Base-by-base conservation (phyloP, 352 stramenopile genomes). In the Phytophthora kernoviae region DNA sequence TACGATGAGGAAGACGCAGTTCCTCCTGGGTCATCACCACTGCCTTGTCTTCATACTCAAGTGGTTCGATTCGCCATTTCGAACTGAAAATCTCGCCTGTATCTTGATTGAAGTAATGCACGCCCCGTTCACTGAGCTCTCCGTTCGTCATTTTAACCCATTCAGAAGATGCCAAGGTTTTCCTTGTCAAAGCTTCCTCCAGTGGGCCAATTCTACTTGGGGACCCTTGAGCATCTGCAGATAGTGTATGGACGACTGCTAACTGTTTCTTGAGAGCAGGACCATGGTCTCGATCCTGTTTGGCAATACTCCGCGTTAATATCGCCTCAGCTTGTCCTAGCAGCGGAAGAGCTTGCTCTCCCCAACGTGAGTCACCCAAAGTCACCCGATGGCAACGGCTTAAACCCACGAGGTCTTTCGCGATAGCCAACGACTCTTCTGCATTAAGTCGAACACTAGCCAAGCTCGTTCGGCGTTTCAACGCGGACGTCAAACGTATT, bases 51-150 rank as follows among this genome's bases (percentile, higher is more conserved):
- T 93, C 84, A 37, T 82, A 91, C 48, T 90, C 84, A 9, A 93
- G 63, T 0, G 84, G 82, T 34, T 79, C 63, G 3, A 44, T 30
- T n/a, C 58, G 18, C 32, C 54, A 55, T 8, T 58, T 60, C 22
- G 39, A 58, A 12, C 40, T 8, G 18, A 20, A 64, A 43, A 65
- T 53, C 58, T 84, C 70, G 0, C 76, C 79, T 0, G 81, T 91
- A 41, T 91, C 81, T 48, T 90, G 71, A 33, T 91, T 91, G 45
- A 91, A 79, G 58, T 77, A 93, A 37, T 71, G 58, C 6, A 26
- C 32, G 20, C 11, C 30, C 9, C 47, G n/a, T n/a, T n/a, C 58
- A 22, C 8, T 58, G n/a, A 26, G 9, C 4, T 27, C 39, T 14
- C 51, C 20, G 8, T 42, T 68, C 11, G 47, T 43, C 3, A 87